These are phyloP conservation scores for Steccherinum ochraceum DNA, from an alignment of 768 basidiomycete genomes.

Conservation along the genomic window DNA sequence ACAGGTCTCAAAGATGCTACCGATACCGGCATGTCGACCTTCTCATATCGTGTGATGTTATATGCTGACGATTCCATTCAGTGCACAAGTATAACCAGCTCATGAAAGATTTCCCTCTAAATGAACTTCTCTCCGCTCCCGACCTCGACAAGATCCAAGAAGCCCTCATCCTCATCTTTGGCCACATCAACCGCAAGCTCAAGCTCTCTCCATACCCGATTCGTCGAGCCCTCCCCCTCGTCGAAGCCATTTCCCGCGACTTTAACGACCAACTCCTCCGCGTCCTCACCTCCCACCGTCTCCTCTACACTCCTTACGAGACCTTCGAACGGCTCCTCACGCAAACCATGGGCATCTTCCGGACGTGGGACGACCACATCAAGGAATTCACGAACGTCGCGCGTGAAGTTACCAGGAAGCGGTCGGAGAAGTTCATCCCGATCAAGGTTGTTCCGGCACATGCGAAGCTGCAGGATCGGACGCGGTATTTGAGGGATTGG, in stretches of 20 bases:
- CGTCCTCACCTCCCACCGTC: slow-evolving; percentile 84
- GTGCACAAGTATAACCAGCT: slow-evolving; percentile 98
- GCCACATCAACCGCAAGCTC: slow-evolving; percentile 92
- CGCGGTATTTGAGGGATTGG: slow-evolving; percentile 85
- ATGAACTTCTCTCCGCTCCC: slow-evolving; percentile 93
- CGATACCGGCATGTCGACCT: slow-evolving; percentile 71
- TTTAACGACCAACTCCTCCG: slow-evolving; percentile 93
- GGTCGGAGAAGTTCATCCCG: slow-evolving; percentile 89
- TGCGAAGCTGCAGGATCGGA: slow-evolving; percentile 83
- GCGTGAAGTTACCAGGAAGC: slow-evolving; percentile 86
- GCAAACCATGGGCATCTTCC: slow-evolving; percentile 61
- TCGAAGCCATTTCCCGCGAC: slow-evolving; percentile 96
- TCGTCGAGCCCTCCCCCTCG: slow-evolving; percentile 89
- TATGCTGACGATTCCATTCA: too few relatives aligned
- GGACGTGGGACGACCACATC: slow-evolving; percentile 57
- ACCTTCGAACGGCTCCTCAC: slow-evolving; percentile 85
- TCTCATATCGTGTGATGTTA: too few relatives aligned
- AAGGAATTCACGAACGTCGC: slow-evolving; percentile 67
- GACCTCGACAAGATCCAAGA: slow-evolving; percentile 95
- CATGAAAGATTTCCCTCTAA: slow-evolving; percentile 98
- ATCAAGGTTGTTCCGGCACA: slow-evolving; percentile 93
- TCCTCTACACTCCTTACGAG: slow-evolving; percentile 91
- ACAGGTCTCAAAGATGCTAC: slow-evolving; percentile 94
- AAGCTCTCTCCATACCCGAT: slow-evolving; percentile 96
- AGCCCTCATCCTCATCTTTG: slow-evolving; percentile 79